phyloP scores from a whole-genome alignment of 495 filamentous ascomycete genomes.

The Aspergillus diversus region DNA sequence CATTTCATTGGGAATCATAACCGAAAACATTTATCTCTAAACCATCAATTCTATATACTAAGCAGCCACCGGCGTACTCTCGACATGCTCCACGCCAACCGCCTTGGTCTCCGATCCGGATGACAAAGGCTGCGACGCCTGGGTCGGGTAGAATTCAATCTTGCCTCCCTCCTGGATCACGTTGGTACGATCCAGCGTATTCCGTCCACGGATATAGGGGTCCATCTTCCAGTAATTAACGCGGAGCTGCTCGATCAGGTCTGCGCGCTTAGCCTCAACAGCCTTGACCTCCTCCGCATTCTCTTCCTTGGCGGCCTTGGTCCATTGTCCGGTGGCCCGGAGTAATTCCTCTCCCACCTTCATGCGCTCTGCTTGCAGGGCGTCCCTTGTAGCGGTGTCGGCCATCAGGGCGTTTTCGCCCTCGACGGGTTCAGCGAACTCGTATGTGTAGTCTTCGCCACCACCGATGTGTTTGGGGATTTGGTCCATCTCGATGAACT shows the following conservation, averaged over 20 bases:
- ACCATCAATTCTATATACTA: not conserved
- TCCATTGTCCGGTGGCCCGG: slow-evolving; percentile 70
- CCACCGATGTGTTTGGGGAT: slow-evolving; percentile 81
- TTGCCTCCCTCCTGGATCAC: slow-evolving; percentile 66
- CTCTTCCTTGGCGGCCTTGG: slow-evolving; percentile 47
- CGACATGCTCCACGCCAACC: slow-evolving; percentile 36
- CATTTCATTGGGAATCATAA: slow-evolving; percentile 18
- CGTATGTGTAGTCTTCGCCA: slow-evolving; percentile 77
- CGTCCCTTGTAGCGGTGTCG: slow-evolving; percentile 62
- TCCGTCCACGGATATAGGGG: slow-evolving; percentile 72
- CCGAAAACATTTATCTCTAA: slow-evolving; percentile 12
- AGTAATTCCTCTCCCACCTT: slow-evolving; percentile 69
- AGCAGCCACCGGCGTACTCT: slow-evolving; percentile 23
- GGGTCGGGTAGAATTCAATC: slow-evolving; percentile 63
- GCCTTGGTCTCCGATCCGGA: slow-evolving; percentile 28
- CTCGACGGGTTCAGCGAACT: slow-evolving; percentile 73
- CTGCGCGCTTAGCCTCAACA: slow-evolving; percentile 59
- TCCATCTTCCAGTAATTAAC: slow-evolving; percentile 84
- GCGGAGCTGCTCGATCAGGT: slow-evolving; percentile 62
- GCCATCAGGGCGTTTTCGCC: slow-evolving; percentile 74
- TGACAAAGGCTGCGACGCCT: slow-evolving; percentile 14
- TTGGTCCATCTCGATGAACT: slow-evolving; percentile 68
- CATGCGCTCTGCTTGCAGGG: slow-evolving; percentile 59
- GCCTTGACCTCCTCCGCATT: slow-evolving; percentile 32
- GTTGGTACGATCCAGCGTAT: slow-evolving; percentile 69